Evolutionary conservation across 768 basidiomycete species (phyloP), one percentile per base, ranked within the genome.

Genomic region (Phylloporus arenicola): DNA sequence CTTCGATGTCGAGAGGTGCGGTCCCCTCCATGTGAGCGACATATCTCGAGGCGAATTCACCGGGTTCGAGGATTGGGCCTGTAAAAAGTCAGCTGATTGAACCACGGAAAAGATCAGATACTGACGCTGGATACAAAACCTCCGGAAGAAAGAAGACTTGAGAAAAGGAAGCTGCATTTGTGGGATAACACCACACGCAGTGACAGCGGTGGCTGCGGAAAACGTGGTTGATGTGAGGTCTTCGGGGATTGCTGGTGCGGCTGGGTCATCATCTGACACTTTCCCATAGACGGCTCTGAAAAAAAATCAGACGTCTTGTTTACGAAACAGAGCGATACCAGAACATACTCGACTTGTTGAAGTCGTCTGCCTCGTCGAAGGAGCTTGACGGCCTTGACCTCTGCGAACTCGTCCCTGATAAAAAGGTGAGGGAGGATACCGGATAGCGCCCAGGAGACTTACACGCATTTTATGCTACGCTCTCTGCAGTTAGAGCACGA

Each of bases 381-480:
- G 27, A 92, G 71, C 69, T 93, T 95, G 53, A 90, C 89, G 2
- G 90, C 87, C 63, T 93, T 93, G 40, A 92, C 83, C 58, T 92
- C 86, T 19, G 89, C 89, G 60, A 90, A 93, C 63, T 93, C 92
- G 64, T 95, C 92, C 20, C 92, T 95, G 57, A 25, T 20, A 22
- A 30, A 24, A 25, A 10, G 37, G 54, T 62, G 29, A 57, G 47
- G n/a, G 33, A 42, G 37, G 17, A 34, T n/a, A 35, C 50, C 24
- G 38, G 4, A 43, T 6, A 11, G 7, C 16, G n/a, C 22, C 34
- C 35, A 37, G n/a, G 19, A 13, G 16, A 80, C 91, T 59, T 75
- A 92, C 91, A 95, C 86, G 87, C 93, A 95, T 78, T 90, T 89
- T 33, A 92, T 78, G 20, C 83, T 84, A 39, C 93, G 85, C 66